Percentiles rank a stretch among this genome's conserved stretches.
phyloP scores from a whole-genome alignment of 805 yeast genomes.

The Teunomyces funiuensis region DNA sequence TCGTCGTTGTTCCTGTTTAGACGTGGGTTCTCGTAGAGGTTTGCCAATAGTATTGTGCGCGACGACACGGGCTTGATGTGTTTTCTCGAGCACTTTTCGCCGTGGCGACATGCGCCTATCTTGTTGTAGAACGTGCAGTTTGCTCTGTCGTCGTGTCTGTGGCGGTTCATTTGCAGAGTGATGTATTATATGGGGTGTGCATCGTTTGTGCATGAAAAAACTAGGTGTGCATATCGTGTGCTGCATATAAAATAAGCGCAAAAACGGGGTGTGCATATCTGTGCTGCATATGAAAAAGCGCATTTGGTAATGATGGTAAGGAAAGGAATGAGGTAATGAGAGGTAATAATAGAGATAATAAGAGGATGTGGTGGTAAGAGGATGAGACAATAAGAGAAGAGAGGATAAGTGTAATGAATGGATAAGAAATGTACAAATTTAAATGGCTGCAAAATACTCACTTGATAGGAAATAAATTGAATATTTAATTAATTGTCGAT shows the following conservation, averaged over 20 bases:
- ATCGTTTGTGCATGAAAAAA: background rate
- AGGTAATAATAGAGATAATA: too few species aligned
- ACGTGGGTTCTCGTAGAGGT: slow-evolving; percentile 64
- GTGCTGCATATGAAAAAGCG: too few species aligned
- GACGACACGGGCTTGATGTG: slow-evolving; percentile 69
- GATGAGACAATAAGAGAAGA: background rate
- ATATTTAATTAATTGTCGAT: too few species aligned
- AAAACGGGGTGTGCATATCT: too few species aligned
- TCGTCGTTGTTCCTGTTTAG: slow-evolving; percentile 31
- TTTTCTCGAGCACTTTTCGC: slow-evolving; percentile 77
- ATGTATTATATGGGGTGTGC: background rate
- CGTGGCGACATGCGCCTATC: slow-evolving; percentile 93
- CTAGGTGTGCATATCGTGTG: background rate
- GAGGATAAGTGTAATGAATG: too few species aligned
- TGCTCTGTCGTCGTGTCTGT: slow-evolving; percentile 8
- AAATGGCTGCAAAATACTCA: too few species aligned
- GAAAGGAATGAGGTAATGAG: too few species aligned
- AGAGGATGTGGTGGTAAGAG: background rate
- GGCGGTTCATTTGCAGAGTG: slow-evolving; percentile 1
- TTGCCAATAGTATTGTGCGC: slow-evolving; percentile 61
- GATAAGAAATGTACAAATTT: too few species aligned
- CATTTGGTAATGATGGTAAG: too few species aligned
- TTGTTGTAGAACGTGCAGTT: slow-evolving; percentile 64
- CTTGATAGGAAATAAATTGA: too few species aligned
- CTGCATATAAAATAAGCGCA: background rate